phyloP scores from a whole-genome alignment of 2,329 filamentous ascomycete species.

The Monilinia fructicola region DNA sequence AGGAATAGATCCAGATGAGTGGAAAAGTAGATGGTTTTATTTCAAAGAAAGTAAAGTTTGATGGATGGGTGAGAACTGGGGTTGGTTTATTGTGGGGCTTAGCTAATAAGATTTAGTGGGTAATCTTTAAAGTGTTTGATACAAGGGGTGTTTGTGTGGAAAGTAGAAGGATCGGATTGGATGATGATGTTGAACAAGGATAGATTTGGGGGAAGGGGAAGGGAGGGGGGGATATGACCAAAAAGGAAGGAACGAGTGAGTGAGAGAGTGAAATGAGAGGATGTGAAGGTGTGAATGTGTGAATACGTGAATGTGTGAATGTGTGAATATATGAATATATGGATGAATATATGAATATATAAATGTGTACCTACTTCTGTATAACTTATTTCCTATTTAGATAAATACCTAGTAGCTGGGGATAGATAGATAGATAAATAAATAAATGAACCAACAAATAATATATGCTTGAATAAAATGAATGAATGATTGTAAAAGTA shows the following conservation, averaged over 20 bases:
- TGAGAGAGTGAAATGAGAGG: conserved; percentile 2
- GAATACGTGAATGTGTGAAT: too few species aligned
- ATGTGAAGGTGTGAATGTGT: too few species aligned
- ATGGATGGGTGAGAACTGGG: conserved; percentile 14
- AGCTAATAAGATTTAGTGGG: conserved; percentile 16
- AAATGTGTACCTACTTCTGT: too few species aligned
- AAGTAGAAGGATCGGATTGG: conserved; percentile 16
- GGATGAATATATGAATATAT: not conserved
- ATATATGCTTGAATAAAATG: too few species aligned
- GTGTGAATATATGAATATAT: too few species aligned
- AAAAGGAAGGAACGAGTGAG: not conserved
- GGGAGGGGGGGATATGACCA: not conserved
- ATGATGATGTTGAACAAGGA: conserved; percentile 9
- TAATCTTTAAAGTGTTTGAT: conserved; percentile 10
- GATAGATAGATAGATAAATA: too few species aligned
- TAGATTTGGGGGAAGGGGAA: too few species aligned
- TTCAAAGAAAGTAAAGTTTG: conserved; percentile 8
- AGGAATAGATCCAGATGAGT: not conserved
- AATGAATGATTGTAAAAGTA: not conserved
- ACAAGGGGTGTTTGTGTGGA: not conserved
- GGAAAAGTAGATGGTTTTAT: conserved; percentile 24
- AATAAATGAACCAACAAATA: too few species aligned
- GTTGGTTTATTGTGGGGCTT: conserved; percentile 12
- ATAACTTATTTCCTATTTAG: too few species aligned
- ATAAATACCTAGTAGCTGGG: too few species aligned